A percentile compares a stretch with the other conserved stretches of the same genome.
Conservation (phyloP, 2,329 filamentous ascomycete species). For the Colletotrichum graminicola region DNA sequence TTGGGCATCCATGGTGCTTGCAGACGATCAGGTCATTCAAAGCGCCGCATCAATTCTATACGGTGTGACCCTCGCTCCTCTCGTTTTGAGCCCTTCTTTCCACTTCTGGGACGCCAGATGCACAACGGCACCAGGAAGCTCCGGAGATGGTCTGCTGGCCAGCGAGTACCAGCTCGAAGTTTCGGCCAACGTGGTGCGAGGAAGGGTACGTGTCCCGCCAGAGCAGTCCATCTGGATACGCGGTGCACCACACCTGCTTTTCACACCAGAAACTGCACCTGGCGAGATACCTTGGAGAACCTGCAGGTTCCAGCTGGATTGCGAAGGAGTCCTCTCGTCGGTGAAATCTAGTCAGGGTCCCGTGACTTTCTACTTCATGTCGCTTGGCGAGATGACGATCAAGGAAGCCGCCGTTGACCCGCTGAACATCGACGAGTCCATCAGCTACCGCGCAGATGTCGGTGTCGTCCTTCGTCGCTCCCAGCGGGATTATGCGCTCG, state of each 20-base stretch:
- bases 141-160: neutral
- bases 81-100: neutral
- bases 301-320: neutral
- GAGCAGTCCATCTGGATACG: fast-evolving
- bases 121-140: neutral
- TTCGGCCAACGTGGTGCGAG: neutral
- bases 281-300: neutral
- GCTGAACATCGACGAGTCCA: too few relatives aligned
- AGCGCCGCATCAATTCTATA: neutral
- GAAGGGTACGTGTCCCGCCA: neutral
- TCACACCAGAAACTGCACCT: neutral
- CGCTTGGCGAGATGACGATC: neutral
- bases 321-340: neutral
- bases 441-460: neutral
- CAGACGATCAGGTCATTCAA: neutral
- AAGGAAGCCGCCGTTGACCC: too few relatives aligned
- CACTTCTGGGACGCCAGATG: neutral
- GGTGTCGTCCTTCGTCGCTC: neutral
- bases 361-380: neutral
- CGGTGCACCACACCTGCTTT: neutral
- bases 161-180: neutral
- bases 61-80: neutral
- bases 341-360: neutral
- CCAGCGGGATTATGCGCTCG: neutral
- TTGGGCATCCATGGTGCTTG: constrained; percentile 29